A percentile compares a stretch with the other conserved stretches of the same genome.
These are phyloP conservation scores for Cladosporium sp. DNA, from an alignment of 2,329 filamentous ascomycete species.

Conservation along the genomic window DNA sequence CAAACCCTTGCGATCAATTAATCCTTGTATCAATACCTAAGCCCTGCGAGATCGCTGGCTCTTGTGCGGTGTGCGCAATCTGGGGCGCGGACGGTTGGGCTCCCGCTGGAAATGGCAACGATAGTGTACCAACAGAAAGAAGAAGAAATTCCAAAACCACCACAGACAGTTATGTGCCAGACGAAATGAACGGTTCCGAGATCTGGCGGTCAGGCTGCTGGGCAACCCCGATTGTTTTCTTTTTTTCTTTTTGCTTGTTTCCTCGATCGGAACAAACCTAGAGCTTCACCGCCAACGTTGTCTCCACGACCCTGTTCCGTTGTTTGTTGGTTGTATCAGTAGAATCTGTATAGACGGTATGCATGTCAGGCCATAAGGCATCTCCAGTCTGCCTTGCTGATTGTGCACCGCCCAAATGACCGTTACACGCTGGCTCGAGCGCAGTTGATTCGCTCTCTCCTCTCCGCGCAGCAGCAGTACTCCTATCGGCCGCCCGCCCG, in stretches of 20 bases:
- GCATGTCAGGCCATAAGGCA: not conserved
- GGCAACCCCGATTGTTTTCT: slow-evolving; percentile 1
- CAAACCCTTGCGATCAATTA: not conserved
- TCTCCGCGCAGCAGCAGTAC: no score
- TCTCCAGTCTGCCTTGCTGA: no score
- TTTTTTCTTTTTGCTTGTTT: not conserved
- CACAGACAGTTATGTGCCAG: no score
- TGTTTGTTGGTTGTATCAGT: not conserved
- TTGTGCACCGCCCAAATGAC: no score
- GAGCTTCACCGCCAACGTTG: not conserved
- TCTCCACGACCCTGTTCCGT: not conserved
- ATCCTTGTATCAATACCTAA: not conserved
- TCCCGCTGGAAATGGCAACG: slow-evolving; percentile 12
- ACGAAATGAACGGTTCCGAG: not conserved
- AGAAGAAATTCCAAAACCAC: no score
- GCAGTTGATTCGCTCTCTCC: no score
- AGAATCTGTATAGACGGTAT: not conserved
- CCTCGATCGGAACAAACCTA: not conserved
- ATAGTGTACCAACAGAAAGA: slow-evolving; percentile 12
- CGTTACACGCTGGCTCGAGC: no score
- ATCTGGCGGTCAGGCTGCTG: slow-evolving; percentile 11
- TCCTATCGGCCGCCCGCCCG: no score
- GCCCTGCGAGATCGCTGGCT: not conserved
- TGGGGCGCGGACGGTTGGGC: slow-evolving; percentile 1
- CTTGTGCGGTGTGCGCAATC: slow-evolving; percentile 3